Conservation (phyloP, 805 yeast genomes). For the Metahyphopichia silvanorum region DNA sequence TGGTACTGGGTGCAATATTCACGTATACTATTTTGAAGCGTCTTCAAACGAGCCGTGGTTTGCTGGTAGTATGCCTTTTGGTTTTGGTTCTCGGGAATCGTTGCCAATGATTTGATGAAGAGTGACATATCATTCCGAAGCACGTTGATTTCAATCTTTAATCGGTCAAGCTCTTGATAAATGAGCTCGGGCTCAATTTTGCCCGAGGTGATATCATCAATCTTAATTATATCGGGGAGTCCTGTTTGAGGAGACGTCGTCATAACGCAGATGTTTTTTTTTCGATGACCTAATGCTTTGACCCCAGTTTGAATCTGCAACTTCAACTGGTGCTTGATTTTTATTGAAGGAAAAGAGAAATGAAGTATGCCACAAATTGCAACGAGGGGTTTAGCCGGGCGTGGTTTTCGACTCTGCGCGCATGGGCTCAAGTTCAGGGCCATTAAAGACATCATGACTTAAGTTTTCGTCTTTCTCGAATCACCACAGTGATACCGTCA, state of each 20-base stretch:
- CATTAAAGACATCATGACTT: too few species aligned
- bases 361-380: too few species aligned
- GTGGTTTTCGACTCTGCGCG: too few species aligned
- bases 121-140: constrained; percentile 39
- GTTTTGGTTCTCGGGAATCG: constrained; percentile 26
- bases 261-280: too few species aligned
- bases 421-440: too few species aligned
- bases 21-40: constrained; percentile 37
- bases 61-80: constrained; percentile 37
- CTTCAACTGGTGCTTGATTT: constrained; percentile 1
- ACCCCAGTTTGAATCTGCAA: neutral
- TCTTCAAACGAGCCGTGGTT: constrained; percentile 33
- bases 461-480: constrained; percentile 17
- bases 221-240: constrained; percentile 33
- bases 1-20: constrained; percentile 44
- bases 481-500: constrained; percentile 19
- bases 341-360: too few species aligned
- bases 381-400: too few species aligned
- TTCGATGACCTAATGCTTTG: neutral
- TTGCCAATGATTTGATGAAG: constrained; percentile 34
- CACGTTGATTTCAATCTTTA: constrained; percentile 39
- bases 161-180: constrained; percentile 41
- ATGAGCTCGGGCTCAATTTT: constrained; percentile 37
- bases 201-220: constrained; percentile 44
- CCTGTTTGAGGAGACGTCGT: too few species aligned